Evolutionary conservation across 345 rosid genomes (phyloP), one percentile per base, ranked within the genome.

Genomic region (Euphorbia pulcherrima): DNA sequence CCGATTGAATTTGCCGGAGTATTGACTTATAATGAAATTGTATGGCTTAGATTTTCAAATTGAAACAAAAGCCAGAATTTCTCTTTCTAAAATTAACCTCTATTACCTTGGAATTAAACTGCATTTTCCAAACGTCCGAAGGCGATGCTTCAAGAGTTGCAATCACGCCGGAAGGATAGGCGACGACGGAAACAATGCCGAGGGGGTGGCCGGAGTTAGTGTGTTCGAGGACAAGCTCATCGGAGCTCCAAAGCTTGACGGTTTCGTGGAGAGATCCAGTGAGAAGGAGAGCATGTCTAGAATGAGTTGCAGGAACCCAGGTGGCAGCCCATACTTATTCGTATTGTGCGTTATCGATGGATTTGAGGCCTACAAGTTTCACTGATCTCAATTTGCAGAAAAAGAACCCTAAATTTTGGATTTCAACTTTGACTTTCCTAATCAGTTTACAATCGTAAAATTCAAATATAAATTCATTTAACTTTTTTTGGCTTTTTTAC

Each of bases 41-140:
- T n/a, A n/a, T n/a, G n/a, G n/a, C n/a, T n/a, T n/a, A n/a, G n/a
- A n/a, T n/a, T n/a, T n/a, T n/a, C n/a, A n/a, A n/a, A n/a, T n/a
- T n/a, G n/a, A n/a, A n/a, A n/a, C n/a, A n/a, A n/a, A n/a, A n/a
- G n/a, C n/a, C n/a, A n/a, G n/a, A n/a, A n/a, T n/a, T n/a, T n/a
- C n/a, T n/a, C n/a, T n/a, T n/a, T n/a, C n/a, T n/a, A n/a, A n/a
- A n/a, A n/a, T n/a, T n/a, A n/a, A n/a, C n/a, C n/a, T n/a, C 10
- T 21, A 0, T 33, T 63, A 92, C 99, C 99, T 80, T 86, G 60
- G 99, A 92, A 70, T 92, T 83, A 73, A 94, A 94, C 78, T 85
- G 87, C 99, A 94, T 83, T 70, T 94, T 93, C 97, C 97, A 92
- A 61, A 91, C 93, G 78, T 94, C 97, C 17, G 97, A 89, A 10